phyloP scores from a whole-genome alignment of 1,284 basidiomycete species.

The Sanghuangporus sanghuang region DNA sequence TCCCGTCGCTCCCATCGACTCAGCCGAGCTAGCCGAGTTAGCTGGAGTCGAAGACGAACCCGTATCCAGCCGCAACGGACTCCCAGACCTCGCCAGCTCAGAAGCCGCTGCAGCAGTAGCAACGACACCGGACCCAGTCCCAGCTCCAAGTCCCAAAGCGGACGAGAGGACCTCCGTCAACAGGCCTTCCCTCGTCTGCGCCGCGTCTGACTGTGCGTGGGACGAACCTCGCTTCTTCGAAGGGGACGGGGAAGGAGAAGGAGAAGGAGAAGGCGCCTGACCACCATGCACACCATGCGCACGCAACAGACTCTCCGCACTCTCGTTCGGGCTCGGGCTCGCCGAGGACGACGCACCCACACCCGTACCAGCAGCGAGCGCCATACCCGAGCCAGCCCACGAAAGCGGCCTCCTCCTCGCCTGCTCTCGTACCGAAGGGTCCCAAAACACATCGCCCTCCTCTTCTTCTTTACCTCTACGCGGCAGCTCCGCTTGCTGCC shows the following conservation, averaged over 20 bases:
- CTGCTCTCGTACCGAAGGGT: background rate
- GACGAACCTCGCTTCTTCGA: background rate
- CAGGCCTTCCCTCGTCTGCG: background rate
- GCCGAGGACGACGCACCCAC: background rate
- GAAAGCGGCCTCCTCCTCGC: background rate
- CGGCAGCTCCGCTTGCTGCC: background rate
- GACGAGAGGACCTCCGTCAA: constrained; percentile 9
- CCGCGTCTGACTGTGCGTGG: background rate
- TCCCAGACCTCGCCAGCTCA: background rate
- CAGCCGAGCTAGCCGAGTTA: too few species aligned
- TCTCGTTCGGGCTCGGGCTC: background rate
- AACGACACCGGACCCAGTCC: background rate
- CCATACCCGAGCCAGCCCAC: constrained; percentile 9
- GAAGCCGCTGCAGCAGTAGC: background rate
- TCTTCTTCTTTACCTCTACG: background rate
- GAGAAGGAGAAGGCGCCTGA: background rate
- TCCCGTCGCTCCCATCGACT: background rate
- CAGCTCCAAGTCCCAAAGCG: background rate
- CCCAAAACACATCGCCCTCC: constrained; percentile 1
- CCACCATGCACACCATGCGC: too few species aligned
- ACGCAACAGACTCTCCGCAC: constrained; percentile 3
- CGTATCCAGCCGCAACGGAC: background rate
- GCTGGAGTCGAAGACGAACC: background rate
- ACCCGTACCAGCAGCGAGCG: background rate
- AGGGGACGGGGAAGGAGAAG: background rate